phyloP scores from a whole-genome alignment of 2,329 filamentous ascomycete species.

The Rosellinia necatrix region DNA sequence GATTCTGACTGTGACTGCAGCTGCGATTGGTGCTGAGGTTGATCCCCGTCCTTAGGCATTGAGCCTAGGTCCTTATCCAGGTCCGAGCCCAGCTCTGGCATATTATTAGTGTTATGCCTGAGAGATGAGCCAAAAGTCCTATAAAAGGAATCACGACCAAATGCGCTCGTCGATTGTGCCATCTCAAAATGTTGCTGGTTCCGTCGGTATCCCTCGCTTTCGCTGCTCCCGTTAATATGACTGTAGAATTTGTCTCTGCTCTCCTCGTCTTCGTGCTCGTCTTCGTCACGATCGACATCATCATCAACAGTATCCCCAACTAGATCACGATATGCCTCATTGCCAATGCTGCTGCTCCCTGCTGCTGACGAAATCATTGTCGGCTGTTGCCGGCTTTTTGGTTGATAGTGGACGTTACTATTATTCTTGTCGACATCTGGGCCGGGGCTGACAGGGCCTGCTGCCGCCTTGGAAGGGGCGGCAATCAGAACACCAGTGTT shows the following conservation, averaged over 20 bases:
- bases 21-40: conserved; percentile 8
- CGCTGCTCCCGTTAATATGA: background rate
- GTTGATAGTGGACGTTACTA: conserved; percentile 22
- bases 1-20: no score
- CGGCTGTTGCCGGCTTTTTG: conserved; percentile 8
- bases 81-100: background rate
- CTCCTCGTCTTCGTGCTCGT: conserved; percentile 4
- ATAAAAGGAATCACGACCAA: conserved; percentile 4
- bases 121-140: background rate
- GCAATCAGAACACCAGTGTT: background rate
- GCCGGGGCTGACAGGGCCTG: background rate
- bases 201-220: no score
- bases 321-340: background rate
- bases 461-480: conserved; percentile 5
- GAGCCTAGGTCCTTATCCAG: background rate
- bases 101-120: background rate
- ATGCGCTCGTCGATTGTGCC: background rate
- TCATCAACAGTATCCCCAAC: conserved; percentile 3
- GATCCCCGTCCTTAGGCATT: no score
- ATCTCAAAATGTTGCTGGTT: no score
- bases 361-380: background rate
- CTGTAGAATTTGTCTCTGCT: conserved; percentile 1
- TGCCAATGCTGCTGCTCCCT: background rate
- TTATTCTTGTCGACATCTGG: conserved; percentile 7
- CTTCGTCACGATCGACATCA: conserved; percentile 11